Evolutionary conservation across 495 filamentous ascomycete genomes (phyloP), one percentile per base, ranked within the genome.

Genomic region (Xylaria bambusicola): DNA sequence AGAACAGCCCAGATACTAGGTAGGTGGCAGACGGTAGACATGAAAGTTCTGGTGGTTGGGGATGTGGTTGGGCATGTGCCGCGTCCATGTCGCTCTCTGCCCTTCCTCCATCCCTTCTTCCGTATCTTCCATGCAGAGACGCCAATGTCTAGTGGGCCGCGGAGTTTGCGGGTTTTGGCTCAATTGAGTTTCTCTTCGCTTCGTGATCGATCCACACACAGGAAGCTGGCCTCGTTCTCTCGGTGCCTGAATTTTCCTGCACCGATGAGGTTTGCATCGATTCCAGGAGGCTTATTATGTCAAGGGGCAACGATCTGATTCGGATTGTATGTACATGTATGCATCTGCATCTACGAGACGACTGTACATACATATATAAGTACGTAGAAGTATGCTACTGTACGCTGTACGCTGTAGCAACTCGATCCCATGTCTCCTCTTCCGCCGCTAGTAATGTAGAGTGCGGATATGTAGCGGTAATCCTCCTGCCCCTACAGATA

Each of bases 391-490:
- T 33, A 33, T 33, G 29, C 29, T 33, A 33, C 29, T 33, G 29
- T 33, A 33, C 10, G 29, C 10, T 33, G 29, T 33, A 33, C 10
- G 29, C 10, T 38, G 5, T 3, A 38, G 36, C 36, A 13, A 38
- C n/a, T 59, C 26, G 47, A 29, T 51, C 46, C 48, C 40, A 46
- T 60, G 47, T 44, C 48, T 35, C 31, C 51, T 38, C 40, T 61
- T 56, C 58, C 58, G 58, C 50, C 58, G 58, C 58, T 56, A 60
- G 49, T 60, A 55, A 61, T 61, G 58, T 61, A 54, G 58, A 61
- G 58, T 61, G 58, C 58, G 58, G 58, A 46, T 61, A 61, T 61
- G 58, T 54, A 56, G 48, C 54, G 41, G 54, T 57, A 58, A 51
- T 58, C 56, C n/a, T n/a, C n/a, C 44, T 58, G 36, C 36, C 47